Percentiles rank a stretch among this genome's conserved stretches.
phyloP scores from a whole-genome alignment of 2,329 filamentous ascomycete species.

The Ambrosiella xylebori region DNA sequence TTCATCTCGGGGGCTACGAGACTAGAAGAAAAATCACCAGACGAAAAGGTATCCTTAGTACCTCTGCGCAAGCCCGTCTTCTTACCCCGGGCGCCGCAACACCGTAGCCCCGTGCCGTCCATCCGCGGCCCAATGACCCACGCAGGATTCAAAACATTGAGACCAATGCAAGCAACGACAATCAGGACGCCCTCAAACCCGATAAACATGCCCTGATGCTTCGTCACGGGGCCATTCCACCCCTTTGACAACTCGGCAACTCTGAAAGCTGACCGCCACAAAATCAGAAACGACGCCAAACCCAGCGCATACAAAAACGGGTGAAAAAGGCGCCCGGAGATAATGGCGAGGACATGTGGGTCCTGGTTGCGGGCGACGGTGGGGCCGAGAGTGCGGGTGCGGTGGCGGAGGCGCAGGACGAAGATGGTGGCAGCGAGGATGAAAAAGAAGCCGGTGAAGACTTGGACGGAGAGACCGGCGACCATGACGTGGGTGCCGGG shows the following conservation, averaged over 20 bases:
- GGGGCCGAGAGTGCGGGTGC: slow-evolving; percentile 21
- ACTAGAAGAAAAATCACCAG: background rate
- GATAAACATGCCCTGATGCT: slow-evolving; percentile 36
- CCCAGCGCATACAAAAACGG: slow-evolving; percentile 37
- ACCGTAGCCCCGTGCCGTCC: slow-evolving; percentile 15
- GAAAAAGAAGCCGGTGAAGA: slow-evolving; percentile 31
- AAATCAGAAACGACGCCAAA: slow-evolving; percentile 43
- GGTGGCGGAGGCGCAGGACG: slow-evolving; percentile 23
- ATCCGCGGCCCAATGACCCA: slow-evolving; percentile 19
- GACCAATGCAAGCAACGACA: slow-evolving; percentile 25
- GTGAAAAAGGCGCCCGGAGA: slow-evolving; percentile 29
- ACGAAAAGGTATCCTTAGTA: slow-evolving; percentile 2
- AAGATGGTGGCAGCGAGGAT: slow-evolving; percentile 26
- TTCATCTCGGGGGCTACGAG: no score
- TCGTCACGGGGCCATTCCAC: slow-evolving; percentile 42
- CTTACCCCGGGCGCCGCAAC: background rate
- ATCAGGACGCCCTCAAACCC: slow-evolving; percentile 40
- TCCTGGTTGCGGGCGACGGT: slow-evolving; percentile 23
- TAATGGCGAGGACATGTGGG: slow-evolving; percentile 21
- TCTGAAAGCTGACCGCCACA: slow-evolving; percentile 47
- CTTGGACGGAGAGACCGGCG: slow-evolving; percentile 34
- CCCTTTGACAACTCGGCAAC: slow-evolving; percentile 48
- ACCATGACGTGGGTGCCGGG: slow-evolving; percentile 47
- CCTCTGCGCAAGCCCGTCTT: background rate
- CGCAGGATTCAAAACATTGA: slow-evolving; percentile 30